Percentiles rank a stretch among this genome's conserved stretches.
Evolutionary conservation across 495 filamentous ascomycete genomes (phyloP).

Genomic region (Lophiotrema nucula): DNA sequence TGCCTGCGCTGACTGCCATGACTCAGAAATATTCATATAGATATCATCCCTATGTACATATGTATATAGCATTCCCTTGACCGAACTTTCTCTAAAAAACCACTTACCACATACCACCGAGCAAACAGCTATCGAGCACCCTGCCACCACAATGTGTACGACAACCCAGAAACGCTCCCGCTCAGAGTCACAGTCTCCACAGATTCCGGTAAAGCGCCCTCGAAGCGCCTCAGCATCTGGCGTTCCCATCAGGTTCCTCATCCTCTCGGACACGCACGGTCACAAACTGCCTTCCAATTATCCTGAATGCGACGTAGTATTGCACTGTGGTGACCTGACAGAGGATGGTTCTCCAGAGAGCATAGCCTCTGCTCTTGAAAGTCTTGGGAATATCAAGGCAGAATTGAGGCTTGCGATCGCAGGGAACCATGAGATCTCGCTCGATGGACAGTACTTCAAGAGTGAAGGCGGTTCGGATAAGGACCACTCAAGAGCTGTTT

Average conservation of each 20-base stretch:
- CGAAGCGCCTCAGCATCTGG: no score
- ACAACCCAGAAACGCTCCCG: no score
- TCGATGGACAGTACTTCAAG: conserved; percentile 20
- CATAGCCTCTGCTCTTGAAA: conserved; percentile 2
- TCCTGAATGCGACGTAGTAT: conserved; percentile 23
- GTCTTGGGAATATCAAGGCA: conserved; percentile 4
- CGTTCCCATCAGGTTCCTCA: conserved; percentile 14
- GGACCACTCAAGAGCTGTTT: conserved; percentile 3
- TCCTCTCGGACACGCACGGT: conserved; percentile 30
- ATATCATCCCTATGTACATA: no score
- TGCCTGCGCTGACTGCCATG: no score
- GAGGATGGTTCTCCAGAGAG: conserved; percentile 13
- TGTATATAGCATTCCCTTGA: no score
- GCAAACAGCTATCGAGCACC: not conserved
- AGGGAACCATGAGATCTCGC: conserved; percentile 30
- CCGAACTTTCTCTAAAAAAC: no score
- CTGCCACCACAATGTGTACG: no score
- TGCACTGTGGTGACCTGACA: conserved; percentile 33
- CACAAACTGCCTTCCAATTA: not conserved
- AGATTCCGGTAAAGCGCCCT: no score
- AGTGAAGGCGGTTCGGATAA: conserved; percentile 12
- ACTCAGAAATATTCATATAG: no score
- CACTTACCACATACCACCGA: not conserved
- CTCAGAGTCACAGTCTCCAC: no score
- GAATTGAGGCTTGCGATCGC: conserved; percentile 30